These are phyloP conservation scores for Pythium chondricola DNA, from an alignment of 352 stramenopile genomes.

Conservation along the genomic window DNA sequence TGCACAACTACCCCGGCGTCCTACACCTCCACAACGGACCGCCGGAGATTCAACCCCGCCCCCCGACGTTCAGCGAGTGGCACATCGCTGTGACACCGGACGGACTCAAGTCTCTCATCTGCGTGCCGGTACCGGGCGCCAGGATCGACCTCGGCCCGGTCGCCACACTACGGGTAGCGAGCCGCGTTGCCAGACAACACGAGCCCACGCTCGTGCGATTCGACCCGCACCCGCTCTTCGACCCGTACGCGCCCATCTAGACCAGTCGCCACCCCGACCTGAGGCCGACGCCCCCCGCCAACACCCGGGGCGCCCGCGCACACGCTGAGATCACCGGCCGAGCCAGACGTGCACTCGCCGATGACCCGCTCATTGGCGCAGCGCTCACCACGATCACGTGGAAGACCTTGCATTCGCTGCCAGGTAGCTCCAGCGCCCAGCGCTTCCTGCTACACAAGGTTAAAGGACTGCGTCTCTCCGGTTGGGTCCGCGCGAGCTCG, in stretches of 20 bases:
- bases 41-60: not conserved
- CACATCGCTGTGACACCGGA: not conserved
- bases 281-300: not conserved
- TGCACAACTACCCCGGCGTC: not conserved
- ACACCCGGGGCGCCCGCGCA: too few relatives aligned
- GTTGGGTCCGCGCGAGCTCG: not conserved
- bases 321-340: not conserved
- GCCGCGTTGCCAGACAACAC: not conserved
- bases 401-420: not conserved
- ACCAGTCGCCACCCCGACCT: not conserved
- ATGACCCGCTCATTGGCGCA: not conserved
- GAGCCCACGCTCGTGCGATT: not conserved
- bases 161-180: not conserved
- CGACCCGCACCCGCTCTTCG: not conserved
- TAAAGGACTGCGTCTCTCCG: not conserved
- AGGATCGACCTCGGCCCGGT: not conserved
- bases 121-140: not conserved
- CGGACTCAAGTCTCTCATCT: not conserved
- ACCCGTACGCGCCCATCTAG: not conserved
- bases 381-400: not conserved
- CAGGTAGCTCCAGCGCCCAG: not conserved
- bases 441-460: slow-evolving; percentile 1
- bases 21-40: not conserved
- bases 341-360: not conserved
- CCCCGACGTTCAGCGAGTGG: not conserved